Evolutionary conservation across 495 filamentous ascomycete species (phyloP).

Genomic region (Chaetomium tenue): DNA sequence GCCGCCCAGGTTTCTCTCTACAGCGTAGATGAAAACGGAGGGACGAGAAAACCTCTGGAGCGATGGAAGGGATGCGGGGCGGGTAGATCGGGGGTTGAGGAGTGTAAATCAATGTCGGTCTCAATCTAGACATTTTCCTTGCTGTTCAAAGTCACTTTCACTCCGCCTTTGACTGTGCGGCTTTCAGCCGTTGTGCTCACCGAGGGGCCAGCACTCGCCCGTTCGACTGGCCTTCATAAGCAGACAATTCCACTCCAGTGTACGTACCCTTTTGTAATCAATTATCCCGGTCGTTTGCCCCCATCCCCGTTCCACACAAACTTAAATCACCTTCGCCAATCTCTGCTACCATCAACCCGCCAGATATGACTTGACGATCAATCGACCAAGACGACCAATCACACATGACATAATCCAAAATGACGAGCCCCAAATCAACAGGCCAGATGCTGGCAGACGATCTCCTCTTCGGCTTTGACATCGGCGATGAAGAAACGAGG

Average conservation of each 20-base stretch:
- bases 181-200: background rate
- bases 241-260: background rate
- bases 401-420: background rate
- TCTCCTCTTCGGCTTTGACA: slow-evolving; percentile 35
- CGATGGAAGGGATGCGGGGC: slow-evolving; percentile 15
- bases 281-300: background rate
- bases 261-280: background rate
- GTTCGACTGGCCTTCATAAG: background rate
- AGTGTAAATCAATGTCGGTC: slow-evolving; percentile 44
- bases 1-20: slow-evolving; percentile 40
- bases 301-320: background rate
- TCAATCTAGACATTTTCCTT: slow-evolving; percentile 36
- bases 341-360: background rate
- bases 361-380: background rate
- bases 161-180: background rate
- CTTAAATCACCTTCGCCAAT: background rate
- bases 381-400: background rate
- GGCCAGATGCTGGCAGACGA: background rate
- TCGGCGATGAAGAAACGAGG: slow-evolving; percentile 26
- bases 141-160: slow-evolving; percentile 5
- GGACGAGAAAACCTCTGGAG: slow-evolving; percentile 18
- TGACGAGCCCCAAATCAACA: slow-evolving; percentile 1
- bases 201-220: background rate
- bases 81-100: slow-evolving; percentile 27
- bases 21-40: slow-evolving; percentile 36